Percentiles rank a stretch among this genome's conserved stretches.
These are phyloP conservation scores for Cadophora sp. DNA, from an alignment of 2,329 filamentous ascomycete species.

Conservation along the genomic window DNA sequence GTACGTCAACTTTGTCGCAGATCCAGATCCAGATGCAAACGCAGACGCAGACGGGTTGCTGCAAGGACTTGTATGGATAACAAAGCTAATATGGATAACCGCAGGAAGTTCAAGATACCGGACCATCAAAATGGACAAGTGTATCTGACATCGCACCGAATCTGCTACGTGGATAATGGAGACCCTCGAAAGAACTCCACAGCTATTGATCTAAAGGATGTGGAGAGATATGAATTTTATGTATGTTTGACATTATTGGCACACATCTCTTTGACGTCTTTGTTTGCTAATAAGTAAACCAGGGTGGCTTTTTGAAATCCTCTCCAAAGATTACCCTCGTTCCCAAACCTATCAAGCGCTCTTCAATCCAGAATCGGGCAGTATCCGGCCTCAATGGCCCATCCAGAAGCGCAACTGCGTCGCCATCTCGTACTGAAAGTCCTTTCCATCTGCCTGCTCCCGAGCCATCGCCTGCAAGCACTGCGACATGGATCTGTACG, in stretches of 20 bases:
- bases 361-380: conserved; percentile 62
- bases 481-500: conserved; percentile 91
- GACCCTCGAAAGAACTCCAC: conserved; percentile 86
- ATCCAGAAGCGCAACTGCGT: conserved; percentile 54
- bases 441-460: conserved; percentile 52
- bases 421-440: conserved; percentile 54
- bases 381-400: conserved; percentile 54
- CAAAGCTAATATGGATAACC: conserved; percentile 16
- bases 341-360: conserved; percentile 77
- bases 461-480: conserved; percentile 57
- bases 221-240: conserved; percentile 91
- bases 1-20: conserved; percentile 60
- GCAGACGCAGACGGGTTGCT: conserved; percentile 19
- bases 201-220: conserved; percentile 85
- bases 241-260: conserved; percentile 55
- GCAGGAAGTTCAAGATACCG: conserved; percentile 91
- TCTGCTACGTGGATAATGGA: conserved; percentile 91
- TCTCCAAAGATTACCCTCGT: conserved; percentile 91
- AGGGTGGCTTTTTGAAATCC: conserved; percentile 93
- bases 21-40: background rate
- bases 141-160: conserved; percentile 93
- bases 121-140: conserved; percentile 95
- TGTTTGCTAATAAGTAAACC: conserved; percentile 34
- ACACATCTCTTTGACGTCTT: background rate
- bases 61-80: conserved; percentile 1